Evolutionary conservation across 441 rosid species (phyloP).

Genomic region (Brassica hybrid): DNA sequence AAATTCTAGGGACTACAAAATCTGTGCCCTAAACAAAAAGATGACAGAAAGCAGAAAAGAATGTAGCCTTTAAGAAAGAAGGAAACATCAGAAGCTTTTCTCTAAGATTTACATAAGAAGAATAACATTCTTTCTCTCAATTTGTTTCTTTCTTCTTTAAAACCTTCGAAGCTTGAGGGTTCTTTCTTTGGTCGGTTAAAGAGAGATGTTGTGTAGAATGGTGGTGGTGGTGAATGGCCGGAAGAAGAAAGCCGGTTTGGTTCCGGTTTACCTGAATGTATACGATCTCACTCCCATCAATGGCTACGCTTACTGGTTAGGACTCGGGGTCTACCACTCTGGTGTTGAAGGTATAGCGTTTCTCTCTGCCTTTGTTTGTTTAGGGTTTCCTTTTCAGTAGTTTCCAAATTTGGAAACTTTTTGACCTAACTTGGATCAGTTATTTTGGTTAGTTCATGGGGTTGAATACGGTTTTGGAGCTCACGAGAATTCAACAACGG

Average conservation of each 20-base stretch:
- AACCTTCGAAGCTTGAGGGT: neutral
- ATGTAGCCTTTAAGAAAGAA: conserved; percentile 37
- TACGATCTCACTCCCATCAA: conserved; percentile 94
- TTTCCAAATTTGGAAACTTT: conserved; percentile 40
- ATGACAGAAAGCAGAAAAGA: conserved; percentile 33
- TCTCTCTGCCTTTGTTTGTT: conserved; percentile 1
- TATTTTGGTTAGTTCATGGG: conserved; percentile 65
- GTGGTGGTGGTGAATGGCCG: conserved; percentile 51
- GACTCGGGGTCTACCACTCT: conserved; percentile 97
- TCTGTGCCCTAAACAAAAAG: conserved; percentile 24
- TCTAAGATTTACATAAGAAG: conserved; percentile 14
- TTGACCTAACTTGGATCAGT: conserved; percentile 23
- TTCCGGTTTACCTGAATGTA: conserved; percentile 94
- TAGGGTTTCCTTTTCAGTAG: conserved; percentile 30
- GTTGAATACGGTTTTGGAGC: conserved; percentile 95
- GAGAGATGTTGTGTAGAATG: conserved; percentile 67
- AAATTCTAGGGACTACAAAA: neutral
- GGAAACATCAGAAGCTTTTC: conserved; percentile 38
- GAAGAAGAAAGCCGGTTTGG: conserved; percentile 74
- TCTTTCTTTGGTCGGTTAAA: conserved; percentile 2
- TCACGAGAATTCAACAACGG: conserved; percentile 78
- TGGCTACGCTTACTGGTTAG: conserved; percentile 98
- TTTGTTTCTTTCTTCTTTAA: neutral
- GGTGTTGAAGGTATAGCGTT: conserved; percentile 80
- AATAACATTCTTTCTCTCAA: conserved; percentile 17